Evolutionary conservation across 768 basidiomycete species (phyloP).

Genomic region (Tylopilus felleus): DNA sequence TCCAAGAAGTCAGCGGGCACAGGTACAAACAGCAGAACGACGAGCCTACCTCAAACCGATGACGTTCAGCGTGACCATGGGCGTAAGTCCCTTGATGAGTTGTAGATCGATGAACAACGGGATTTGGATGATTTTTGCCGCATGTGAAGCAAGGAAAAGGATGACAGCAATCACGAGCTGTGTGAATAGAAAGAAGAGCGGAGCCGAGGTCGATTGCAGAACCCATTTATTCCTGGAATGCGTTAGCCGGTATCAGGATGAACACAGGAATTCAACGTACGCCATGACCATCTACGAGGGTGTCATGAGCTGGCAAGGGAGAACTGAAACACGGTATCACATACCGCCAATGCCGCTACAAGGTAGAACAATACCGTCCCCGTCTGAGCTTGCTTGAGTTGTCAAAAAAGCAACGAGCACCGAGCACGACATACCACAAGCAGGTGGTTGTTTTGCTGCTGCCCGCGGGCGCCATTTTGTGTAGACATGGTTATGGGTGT

Average conservation of each 20-base stretch:
- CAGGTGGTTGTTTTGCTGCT: conserved; percentile 31
- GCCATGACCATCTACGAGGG: conserved; percentile 81
- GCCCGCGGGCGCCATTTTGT: conserved; percentile 26
- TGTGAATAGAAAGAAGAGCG: conserved; percentile 82
- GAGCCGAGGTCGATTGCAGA: conserved; percentile 65
- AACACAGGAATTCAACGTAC: conserved; percentile 40
- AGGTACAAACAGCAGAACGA: background rate
- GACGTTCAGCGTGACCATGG: conserved; percentile 76
- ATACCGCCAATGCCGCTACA: conserved; percentile 80
- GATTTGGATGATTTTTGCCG: conserved; percentile 62
- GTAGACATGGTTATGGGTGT: conserved; percentile 19
- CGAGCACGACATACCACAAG: conserved; percentile 28
- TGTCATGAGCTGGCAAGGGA: background rate
- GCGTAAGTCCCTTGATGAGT: conserved; percentile 67
- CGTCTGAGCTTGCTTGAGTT: conserved; percentile 39
- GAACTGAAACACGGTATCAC: conserved; percentile 30
- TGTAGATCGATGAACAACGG: conserved; percentile 61
- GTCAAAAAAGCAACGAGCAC: background rate
- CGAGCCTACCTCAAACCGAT: conserved; percentile 69
- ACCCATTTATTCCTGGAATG: conserved; percentile 85
- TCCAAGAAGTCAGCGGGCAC: background rate
- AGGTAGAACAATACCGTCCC: conserved; percentile 84
- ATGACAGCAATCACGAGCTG: conserved; percentile 79
- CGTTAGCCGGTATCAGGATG: conserved; percentile 11
- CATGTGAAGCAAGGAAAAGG: conserved; percentile 65